Evolutionary conservation across 2,329 filamentous ascomycete species (phyloP).

Genomic region (Sphaceloma murrayae): DNA sequence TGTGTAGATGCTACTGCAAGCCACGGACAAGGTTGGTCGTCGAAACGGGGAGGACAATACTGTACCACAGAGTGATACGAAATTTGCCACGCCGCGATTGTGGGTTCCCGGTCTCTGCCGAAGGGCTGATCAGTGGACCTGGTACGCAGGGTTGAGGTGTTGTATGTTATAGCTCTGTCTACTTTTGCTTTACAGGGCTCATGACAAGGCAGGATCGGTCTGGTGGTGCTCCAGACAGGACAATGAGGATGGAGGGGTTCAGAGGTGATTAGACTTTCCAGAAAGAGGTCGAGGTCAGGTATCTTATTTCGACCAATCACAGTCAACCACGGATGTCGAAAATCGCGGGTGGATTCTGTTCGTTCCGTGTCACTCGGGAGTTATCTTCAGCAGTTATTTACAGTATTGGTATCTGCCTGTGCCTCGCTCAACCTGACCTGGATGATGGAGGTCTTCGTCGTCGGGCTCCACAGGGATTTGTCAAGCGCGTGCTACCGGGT

Average conservation of each 20-base stretch:
- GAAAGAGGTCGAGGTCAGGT: neutral
- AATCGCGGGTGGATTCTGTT: too few species aligned
- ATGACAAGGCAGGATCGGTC: constrained; percentile 11
- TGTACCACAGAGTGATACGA: neutral
- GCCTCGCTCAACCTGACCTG: neutral
- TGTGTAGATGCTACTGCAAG: constrained; percentile 14
- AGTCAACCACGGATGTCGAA: neutral
- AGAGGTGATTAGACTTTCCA: neutral
- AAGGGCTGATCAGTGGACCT: constrained; percentile 6
- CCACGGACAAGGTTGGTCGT: constrained; percentile 12
- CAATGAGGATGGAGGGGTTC: neutral
- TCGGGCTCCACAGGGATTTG: constrained; percentile 12
- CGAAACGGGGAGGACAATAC: constrained; percentile 6
- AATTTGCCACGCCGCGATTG: constrained; percentile 9
- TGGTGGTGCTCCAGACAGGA: neutral
- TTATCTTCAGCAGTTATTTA: too few species aligned
- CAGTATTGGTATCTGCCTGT: too few species aligned
- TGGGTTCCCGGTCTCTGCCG: constrained; percentile 1
- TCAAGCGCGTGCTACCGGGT: constrained; percentile 7
- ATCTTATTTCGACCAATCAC: constrained; percentile 1
- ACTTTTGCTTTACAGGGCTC: too few species aligned
- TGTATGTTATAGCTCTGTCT: too few species aligned
- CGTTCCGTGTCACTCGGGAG: too few species aligned
- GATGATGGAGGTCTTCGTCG: neutral
- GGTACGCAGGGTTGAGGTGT: constrained; percentile 6